Conservation (phyloP, 2,329 filamentous ascomycete genomes). For the Diplodia sapinea region DNA sequence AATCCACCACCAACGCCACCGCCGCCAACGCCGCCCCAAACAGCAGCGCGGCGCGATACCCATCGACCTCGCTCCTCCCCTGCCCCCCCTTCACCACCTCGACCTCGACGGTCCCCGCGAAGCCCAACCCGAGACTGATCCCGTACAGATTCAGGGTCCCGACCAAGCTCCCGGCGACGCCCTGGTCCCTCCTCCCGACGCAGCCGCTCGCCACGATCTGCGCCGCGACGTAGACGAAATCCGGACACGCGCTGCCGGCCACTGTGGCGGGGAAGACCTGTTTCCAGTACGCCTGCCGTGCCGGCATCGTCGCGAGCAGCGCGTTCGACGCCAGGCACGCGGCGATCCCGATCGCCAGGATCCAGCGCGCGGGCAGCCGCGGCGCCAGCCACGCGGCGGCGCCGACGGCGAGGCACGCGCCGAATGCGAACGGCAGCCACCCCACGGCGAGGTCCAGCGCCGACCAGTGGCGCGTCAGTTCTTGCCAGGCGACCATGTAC, state of each 20-base stretch:
- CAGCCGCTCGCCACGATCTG: conserved; percentile 62
- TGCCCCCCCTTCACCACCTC: conserved; percentile 35
- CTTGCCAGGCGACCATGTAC: conserved; percentile 56
- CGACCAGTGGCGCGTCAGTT: conserved; percentile 51
- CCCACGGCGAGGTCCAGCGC: conserved; percentile 50
- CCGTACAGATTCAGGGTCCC: conserved; percentile 55
- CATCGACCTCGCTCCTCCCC: conserved; percentile 34
- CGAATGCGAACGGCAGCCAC: conserved; percentile 48
- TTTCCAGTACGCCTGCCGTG: conserved; percentile 22
- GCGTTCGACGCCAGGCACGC: conserved; percentile 32
- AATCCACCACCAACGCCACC: conserved; percentile 40
- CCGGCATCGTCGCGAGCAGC: conserved; percentile 33
- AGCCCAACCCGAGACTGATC: conserved; percentile 51
- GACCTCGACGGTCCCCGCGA: conserved; percentile 51
- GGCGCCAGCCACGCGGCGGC: conserved; percentile 32
- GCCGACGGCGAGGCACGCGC: conserved; percentile 44
- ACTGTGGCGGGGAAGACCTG: conserved; percentile 39
- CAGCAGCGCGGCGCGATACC: conserved; percentile 44
- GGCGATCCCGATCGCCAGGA: conserved; percentile 31
- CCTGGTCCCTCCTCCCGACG: conserved; percentile 56
- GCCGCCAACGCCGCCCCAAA: conserved; percentile 43
- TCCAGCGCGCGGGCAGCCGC: conserved; percentile 31
- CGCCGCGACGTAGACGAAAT: conserved; percentile 57
- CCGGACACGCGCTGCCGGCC: conserved; percentile 50
- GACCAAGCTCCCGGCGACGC: conserved; percentile 58